Percentiles rank a stretch among this genome's conserved stretches.
Conservation (phyloP, 768 basidiomycete genomes). For the Multifurca ochricompacta region DNA sequence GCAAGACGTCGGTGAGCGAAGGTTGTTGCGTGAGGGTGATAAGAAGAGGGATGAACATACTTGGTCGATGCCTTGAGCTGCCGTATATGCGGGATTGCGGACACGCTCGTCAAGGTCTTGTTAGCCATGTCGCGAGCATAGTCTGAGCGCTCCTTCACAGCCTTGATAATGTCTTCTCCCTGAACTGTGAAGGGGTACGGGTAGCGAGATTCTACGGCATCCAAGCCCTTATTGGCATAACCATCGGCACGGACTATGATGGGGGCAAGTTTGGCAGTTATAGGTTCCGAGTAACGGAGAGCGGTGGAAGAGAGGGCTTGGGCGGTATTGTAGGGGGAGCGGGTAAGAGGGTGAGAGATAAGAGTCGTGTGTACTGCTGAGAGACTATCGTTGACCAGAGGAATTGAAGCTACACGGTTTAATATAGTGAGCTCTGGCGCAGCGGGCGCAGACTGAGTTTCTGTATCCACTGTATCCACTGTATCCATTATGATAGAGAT, state of each 20-base stretch:
- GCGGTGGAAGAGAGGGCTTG: slow-evolving; percentile 44
- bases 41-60: slow-evolving; percentile 32
- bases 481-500: background rate
- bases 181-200: slow-evolving; percentile 70
- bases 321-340: slow-evolving; percentile 57
- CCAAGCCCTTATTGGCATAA: slow-evolving; percentile 67
- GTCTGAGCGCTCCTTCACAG: slow-evolving; percentile 50
- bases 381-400: slow-evolving; percentile 59
- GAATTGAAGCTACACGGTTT: slow-evolving; percentile 61
- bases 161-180: slow-evolving; percentile 60
- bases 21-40: slow-evolving; percentile 11
- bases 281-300: slow-evolving; percentile 45
- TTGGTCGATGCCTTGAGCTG: slow-evolving; percentile 65
- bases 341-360: slow-evolving; percentile 50
- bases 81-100: slow-evolving; percentile 51
- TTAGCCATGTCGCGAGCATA: slow-evolving; percentile 48
- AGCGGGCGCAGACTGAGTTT: slow-evolving; percentile 26
- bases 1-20: slow-evolving; percentile 16
- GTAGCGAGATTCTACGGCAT: slow-evolving; percentile 62
- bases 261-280: slow-evolving; percentile 60
- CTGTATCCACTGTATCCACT: slow-evolving; percentile 36
- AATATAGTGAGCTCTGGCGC: slow-evolving; percentile 55
- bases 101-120: slow-evolving; percentile 63
- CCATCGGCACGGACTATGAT: slow-evolving; percentile 55
- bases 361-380: slow-evolving; percentile 53